Conservation (phyloP, 2,329 filamentous ascomycete species). For the Capronia epimyces region DNA sequence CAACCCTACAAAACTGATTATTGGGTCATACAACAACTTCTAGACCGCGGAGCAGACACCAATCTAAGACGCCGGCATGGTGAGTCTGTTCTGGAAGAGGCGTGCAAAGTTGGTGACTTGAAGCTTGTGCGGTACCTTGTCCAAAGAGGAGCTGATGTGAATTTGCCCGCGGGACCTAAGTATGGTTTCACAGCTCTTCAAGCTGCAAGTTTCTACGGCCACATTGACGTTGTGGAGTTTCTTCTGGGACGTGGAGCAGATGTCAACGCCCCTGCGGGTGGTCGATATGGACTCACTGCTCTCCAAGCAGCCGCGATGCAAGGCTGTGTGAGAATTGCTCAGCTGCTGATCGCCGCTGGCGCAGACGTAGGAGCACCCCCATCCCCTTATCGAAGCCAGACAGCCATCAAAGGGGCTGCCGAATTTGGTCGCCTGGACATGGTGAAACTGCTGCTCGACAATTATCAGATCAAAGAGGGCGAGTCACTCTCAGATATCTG, state of each 20-base stretch:
- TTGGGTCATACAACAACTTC: too few species aligned
- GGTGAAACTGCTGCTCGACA: constrained; percentile 17
- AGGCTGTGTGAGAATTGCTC: constrained; percentile 24
- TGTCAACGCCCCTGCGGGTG: constrained; percentile 15
- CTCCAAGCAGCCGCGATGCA: constrained; percentile 28
- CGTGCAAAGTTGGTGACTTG: too few species aligned
- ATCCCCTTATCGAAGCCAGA: constrained; percentile 25
- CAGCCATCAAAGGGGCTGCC: constrained; percentile 34
- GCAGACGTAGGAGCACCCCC: constrained; percentile 29
- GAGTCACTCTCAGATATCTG: constrained; percentile 6
- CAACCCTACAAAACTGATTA: too few species aligned
- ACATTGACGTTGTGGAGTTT: constrained; percentile 3
- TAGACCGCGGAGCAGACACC: too few species aligned
- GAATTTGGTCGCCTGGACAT: constrained; percentile 20
- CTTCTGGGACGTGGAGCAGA: constrained; percentile 10
- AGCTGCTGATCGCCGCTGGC: constrained; percentile 25
- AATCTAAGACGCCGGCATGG: too few species aligned
- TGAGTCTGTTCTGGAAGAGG: too few species aligned
- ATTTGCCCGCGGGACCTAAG: background rate
- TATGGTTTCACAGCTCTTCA: background rate
- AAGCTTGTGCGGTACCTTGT: too few species aligned
- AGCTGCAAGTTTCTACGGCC: background rate
- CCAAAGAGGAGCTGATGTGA: background rate
- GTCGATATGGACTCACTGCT: constrained; percentile 25
- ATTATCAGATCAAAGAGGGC: constrained; percentile 11